A percentile compares a stretch with the other conserved stretches of the same genome.
Evolutionary conservation across 1,284 basidiomycete species (phyloP).

Genomic region (Sporisorium iseilematis-ciliati): DNA sequence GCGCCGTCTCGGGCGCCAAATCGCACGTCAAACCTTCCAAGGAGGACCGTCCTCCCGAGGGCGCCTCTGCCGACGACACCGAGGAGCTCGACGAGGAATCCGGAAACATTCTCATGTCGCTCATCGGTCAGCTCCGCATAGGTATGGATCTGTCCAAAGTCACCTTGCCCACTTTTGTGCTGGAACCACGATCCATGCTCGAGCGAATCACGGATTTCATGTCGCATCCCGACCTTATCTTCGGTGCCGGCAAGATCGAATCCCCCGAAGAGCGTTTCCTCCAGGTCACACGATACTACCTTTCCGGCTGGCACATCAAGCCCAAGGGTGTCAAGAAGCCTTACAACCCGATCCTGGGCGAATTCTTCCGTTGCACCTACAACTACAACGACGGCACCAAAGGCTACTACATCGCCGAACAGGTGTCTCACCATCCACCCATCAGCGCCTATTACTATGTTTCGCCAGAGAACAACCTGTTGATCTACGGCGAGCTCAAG

Average conservation of each 20-base stretch:
- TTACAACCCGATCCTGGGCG: conserved; percentile 96
- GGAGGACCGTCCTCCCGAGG: conserved; percentile 66
- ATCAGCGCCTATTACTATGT: conserved; percentile 97
- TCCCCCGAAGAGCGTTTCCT: conserved; percentile 92
- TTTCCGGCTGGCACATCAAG: conserved; percentile 99
- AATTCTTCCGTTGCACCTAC: conserved; percentile 97
- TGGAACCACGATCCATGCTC: conserved; percentile 69
- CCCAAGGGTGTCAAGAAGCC: conserved; percentile 99
- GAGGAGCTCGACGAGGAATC: conserved; percentile 71
- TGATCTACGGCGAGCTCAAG: conserved; percentile 90
- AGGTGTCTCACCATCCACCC: conserved; percentile 93
- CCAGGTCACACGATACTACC: conserved; percentile 90
- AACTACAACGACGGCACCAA: conserved; percentile 90
- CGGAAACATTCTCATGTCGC: conserved; percentile 70
- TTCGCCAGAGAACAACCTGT: conserved; percentile 84
- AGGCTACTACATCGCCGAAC: conserved; percentile 95
- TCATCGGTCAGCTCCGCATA: conserved; percentile 86
- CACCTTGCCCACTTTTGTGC: conserved; percentile 73
- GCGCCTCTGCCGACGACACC: conserved; percentile 67
- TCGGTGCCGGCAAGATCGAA: conserved; percentile 82
- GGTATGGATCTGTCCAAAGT: conserved; percentile 97
- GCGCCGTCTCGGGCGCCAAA: conserved; percentile 60
- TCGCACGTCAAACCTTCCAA: conserved; percentile 55
- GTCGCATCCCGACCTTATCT: conserved; percentile 97
- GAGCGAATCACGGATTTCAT: conserved; percentile 84